Evolutionary conservation across 805 yeast species (phyloP).

Genomic region (Ogataea angusta): DNA sequence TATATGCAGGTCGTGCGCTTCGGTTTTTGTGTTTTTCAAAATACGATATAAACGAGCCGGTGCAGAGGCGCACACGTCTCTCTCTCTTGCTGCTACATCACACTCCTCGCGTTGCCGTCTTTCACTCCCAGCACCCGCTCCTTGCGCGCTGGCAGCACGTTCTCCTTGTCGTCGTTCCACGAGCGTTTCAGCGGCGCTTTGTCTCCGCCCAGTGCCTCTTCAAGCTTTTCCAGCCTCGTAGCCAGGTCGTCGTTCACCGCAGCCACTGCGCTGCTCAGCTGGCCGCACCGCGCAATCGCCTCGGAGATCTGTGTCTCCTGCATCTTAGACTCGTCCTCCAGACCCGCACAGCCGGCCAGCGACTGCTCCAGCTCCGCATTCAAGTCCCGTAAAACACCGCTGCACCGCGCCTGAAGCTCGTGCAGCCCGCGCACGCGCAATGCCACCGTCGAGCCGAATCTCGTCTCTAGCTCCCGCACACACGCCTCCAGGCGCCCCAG

Average conservation of each 20-base stretch:
- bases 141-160: conserved; percentile 1
- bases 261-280: neutral
- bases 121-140: neutral
- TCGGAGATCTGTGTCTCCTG: neutral
- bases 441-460: neutral
- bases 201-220: neutral
- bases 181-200: neutral
- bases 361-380: neutral
- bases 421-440: neutral
- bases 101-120: neutral
- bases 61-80: neutral
- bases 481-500: conserved; percentile 3
- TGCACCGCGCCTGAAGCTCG: neutral
- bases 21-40: neutral
- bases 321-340: neutral
- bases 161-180: conserved; percentile 5
- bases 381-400: neutral
- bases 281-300: neutral
- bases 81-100: neutral
- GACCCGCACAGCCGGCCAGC: neutral
- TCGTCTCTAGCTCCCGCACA: conserved; percentile 1
- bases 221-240: neutral
- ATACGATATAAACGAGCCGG: conserved; percentile 7
- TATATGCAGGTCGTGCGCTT: conserved; percentile 6
- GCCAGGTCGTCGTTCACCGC: neutral